Base-by-base conservation (phyloP, 208 protist genomes). In the Phytomonas serpens region DNA sequence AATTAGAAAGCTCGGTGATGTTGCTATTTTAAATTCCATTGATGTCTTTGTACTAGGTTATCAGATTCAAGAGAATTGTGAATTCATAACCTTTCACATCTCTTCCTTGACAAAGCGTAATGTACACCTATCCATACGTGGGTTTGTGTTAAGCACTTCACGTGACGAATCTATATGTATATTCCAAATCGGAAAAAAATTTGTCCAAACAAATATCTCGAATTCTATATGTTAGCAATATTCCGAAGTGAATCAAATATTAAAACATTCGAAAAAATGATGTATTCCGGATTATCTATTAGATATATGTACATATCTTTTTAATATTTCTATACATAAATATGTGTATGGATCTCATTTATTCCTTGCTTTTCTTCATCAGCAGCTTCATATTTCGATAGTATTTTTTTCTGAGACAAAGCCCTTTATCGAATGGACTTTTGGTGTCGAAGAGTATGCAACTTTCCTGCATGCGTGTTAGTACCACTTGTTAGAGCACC, bases 341-440 rank as follows among this genome's bases (percentile, higher is more conserved):
- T 27, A 27, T 57, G 47, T 57, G 5, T 57, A 57, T 19, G 5
- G 19, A 57, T 57, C 16, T 27, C 6, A 7, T 36, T 73, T 73
- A 61, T 67, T 73, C 29, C 64, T 42, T 47, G 19, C 19, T 72
- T 47, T 16, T 51, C 34, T 40, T 67, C 67, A n/a, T 47, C n/a
- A 40, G 61, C 68, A 37, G 27, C 6, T 30, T 29, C 13, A 19
- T 14, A 62, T 19, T 31, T 52, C 6, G 31, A 37, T 72, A 47
- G 63, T n/a, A n/a, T 64, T 72, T 63, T 57, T 69, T 75, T 66
- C 69, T 7, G 13, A 16, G 29, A 27, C 34, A 51, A 42, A 33
- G 1, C 29, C 9, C 51, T 14, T 33, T 69, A 31, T 13, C 3
- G n/a, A 57, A 51, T 38, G 34, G 66, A 11, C 67, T 32, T 32